phyloP scores from a whole-genome alignment of 345 rosid species.

The Murraya paniculata region DNA sequence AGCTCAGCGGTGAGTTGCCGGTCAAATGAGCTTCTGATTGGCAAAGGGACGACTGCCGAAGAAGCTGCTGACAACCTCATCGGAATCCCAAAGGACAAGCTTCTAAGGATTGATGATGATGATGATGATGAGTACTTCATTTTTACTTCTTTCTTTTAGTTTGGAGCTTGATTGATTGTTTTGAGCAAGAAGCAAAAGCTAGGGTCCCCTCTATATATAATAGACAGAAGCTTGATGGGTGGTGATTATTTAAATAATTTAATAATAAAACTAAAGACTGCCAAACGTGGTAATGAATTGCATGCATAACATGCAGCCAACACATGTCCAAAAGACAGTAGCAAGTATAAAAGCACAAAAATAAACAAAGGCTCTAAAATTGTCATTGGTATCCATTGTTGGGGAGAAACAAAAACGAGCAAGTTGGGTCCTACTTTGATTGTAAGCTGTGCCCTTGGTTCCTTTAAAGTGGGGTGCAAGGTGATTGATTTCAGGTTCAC shows the following conservation, averaged over 20 bases:
- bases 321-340: neutral
- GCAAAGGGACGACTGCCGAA: conserved; percentile 7
- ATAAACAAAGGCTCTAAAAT: neutral
- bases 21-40: neutral
- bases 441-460: neutral
- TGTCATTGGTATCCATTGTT: neutral
- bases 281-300: neutral
- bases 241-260: neutral
- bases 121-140: conserved; percentile 7
- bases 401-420: neutral
- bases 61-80: neutral
- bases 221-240: too few species aligned
- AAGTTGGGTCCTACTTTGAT: neutral
- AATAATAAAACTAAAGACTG: neutral
- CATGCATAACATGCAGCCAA: neutral
- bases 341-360: neutral
- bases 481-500: neutral
- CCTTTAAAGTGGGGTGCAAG: neutral
- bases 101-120: neutral
- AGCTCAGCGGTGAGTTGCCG: neutral
- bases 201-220: neutral
- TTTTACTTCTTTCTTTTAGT: neutral
- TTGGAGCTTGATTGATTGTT: neutral
- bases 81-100: neutral
- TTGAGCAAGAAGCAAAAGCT: neutral